Conservation (phyloP, 2,329 filamentous ascomycete genomes). For the Ophiosphaerella herpotricha region DNA sequence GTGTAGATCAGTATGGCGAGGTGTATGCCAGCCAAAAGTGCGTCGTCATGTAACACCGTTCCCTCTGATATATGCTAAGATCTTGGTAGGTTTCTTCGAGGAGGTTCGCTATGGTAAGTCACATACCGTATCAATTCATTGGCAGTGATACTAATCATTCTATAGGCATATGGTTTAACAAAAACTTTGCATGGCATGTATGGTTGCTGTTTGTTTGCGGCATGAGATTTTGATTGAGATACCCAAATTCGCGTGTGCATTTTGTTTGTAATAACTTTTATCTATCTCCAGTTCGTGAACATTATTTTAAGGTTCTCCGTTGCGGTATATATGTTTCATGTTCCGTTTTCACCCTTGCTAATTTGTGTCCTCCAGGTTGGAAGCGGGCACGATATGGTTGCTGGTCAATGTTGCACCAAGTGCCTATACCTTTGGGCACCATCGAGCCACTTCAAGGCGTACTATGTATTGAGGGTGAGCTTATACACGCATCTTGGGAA, state of each 20-base stretch:
- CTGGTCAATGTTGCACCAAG: too few species aligned
- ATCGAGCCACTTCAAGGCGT: constrained; percentile 6
- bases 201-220: not conserved
- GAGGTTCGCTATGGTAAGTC: constrained; percentile 18
- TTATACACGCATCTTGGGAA: constrained; percentile 8
- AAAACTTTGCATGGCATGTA: too few species aligned
- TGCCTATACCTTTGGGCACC: constrained; percentile 10
- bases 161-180: constrained; percentile 6
- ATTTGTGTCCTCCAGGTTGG: too few species aligned
- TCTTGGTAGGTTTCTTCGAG: constrained; percentile 19
- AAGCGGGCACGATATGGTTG: too few species aligned
- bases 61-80: constrained; percentile 9
- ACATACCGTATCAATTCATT: not conserved
- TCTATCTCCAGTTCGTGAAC: too few species aligned
- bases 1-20: constrained; percentile 72
- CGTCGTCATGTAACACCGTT: constrained; percentile 57
- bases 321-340: too few species aligned
- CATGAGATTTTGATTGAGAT: not conserved
- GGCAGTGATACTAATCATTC: not conserved
- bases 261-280: not conserved
- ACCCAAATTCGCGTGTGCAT: not conserved
- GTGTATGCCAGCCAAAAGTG: constrained; percentile 64
- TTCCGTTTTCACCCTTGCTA: too few species aligned
- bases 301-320: too few species aligned
- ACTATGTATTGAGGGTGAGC: constrained; percentile 6